These are phyloP conservation scores for Hordeum marinum DNA, from an alignment of 176 grass and related monocot species.

Conservation along the genomic window DNA sequence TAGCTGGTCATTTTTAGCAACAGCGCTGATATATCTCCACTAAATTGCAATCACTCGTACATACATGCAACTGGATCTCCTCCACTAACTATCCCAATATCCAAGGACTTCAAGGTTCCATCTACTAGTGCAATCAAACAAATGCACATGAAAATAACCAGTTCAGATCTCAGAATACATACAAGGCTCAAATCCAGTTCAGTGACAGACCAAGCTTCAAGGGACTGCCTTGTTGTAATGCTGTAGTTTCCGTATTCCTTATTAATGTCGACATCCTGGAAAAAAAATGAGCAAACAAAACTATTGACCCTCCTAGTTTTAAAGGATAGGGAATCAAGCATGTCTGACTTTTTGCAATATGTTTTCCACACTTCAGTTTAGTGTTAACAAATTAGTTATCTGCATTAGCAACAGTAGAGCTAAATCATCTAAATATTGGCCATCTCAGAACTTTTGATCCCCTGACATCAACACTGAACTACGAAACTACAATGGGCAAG, in stretches of 20 bases:
- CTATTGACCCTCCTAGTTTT: not conserved
- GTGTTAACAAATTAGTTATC: not conserved
- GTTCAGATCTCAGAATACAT: constrained; percentile 26
- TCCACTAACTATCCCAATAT: not conserved
- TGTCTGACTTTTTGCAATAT: constrained; percentile 6
- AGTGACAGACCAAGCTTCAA: constrained; percentile 76
- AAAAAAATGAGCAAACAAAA: constrained; percentile 26
- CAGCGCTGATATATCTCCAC: not conserved
- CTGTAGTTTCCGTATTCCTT: constrained; percentile 70
- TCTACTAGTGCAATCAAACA: not conserved
- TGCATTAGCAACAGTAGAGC: constrained; percentile 1
- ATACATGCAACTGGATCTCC: constrained; percentile 8
- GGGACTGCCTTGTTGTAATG: constrained; percentile 69
- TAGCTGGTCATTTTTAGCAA: constrained; percentile 3
- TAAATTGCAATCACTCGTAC: not conserved
- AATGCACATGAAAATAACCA: constrained; percentile 9
- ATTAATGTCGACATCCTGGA: constrained; percentile 64
- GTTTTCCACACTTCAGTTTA: not conserved
- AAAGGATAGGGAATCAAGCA: not conserved
- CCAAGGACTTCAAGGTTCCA: not conserved
- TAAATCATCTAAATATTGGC: not conserved
- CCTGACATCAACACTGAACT: constrained; percentile 11
- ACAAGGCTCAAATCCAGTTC: constrained; percentile 86
- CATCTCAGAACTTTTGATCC: not conserved
- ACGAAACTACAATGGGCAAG: not conserved